Conservation (phyloP, 306 rosid genomes). For the Trifolium fragiferum region DNA sequence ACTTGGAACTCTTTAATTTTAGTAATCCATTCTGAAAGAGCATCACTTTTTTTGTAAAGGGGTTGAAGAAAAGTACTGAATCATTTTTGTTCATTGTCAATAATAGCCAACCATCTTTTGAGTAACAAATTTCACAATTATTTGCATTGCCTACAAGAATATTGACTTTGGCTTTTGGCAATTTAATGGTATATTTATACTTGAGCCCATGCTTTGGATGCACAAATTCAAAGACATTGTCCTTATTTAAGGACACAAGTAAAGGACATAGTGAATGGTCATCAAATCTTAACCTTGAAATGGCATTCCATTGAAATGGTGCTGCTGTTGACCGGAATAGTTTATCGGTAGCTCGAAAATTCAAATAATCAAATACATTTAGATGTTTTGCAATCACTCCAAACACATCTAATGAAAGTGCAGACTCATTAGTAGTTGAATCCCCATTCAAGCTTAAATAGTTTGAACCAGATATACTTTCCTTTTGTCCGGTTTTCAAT, state of each 20-base stretch:
- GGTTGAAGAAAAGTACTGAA: slow-evolving; percentile 16
- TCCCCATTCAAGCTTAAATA: not conserved
- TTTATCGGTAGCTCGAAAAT: not conserved
- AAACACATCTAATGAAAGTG: not conserved
- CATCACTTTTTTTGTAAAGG: not conserved
- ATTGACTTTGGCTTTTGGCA: not conserved
- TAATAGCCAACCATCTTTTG: slow-evolving; percentile 32
- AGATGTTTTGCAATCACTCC: not conserved
- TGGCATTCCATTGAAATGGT: not conserved
- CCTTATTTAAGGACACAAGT: not conserved
- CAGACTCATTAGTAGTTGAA: not conserved
- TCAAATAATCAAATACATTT: not conserved
- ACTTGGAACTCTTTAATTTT: not conserved
- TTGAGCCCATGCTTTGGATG: slow-evolving; percentile 5
- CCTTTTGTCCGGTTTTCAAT: not conserved
- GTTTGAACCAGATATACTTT: not conserved
- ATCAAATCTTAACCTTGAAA: slow-evolving; percentile 2
- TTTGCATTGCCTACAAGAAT: not conserved
- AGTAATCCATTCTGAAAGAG: not conserved
- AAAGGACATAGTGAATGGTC: not conserved
- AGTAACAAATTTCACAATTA: not conserved
- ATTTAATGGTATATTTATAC: not conserved
- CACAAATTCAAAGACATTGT: not conserved
- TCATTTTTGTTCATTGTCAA: not conserved
- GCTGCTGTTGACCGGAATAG: not conserved